Percentiles rank a stretch among this genome's conserved stretches.
Evolutionary conservation across 805 yeast species (phyloP).

Genomic region (Cyberlindnera amylophila): DNA sequence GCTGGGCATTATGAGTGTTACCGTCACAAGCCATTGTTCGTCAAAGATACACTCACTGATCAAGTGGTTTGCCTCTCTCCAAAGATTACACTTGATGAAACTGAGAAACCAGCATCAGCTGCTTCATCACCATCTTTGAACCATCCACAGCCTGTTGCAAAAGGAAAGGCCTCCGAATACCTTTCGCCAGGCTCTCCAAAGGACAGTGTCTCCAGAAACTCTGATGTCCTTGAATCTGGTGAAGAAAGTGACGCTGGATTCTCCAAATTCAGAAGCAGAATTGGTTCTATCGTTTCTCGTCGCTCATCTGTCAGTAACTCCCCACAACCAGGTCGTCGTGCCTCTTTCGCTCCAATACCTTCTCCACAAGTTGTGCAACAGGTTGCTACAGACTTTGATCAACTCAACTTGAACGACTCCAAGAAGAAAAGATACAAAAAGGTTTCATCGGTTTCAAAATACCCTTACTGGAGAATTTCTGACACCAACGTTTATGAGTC

Average conservation of each 20-base stretch:
- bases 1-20: slow-evolving; percentile 91
- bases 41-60: slow-evolving; percentile 27
- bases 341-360: slow-evolving; percentile 5
- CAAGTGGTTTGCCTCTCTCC: slow-evolving; percentile 31
- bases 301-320: slow-evolving; percentile 17
- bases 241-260: slow-evolving; percentile 18
- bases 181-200: slow-evolving; percentile 8
- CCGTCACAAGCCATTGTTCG: slow-evolving; percentile 63
- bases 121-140: neutral
- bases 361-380: slow-evolving; percentile 2
- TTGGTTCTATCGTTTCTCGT: slow-evolving; percentile 24
- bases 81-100: slow-evolving; percentile 20
- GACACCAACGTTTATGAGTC: slow-evolving; percentile 71
- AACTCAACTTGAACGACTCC: slow-evolving; percentile 4
- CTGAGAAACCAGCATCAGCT: slow-evolving; percentile 4
- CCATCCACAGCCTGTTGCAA: neutral
- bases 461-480: slow-evolving; percentile 83
- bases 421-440: slow-evolving; percentile 41
- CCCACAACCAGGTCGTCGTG: slow-evolving; percentile 18
- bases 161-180: neutral
- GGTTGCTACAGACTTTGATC: slow-evolving; percentile 3
- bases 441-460: slow-evolving; percentile 49
- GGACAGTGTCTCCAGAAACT: slow-evolving; percentile 18
- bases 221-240: slow-evolving; percentile 17
- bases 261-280: slow-evolving; percentile 23